phyloP scores from a whole-genome alignment of 2,329 filamentous ascomycete genomes.

The Epicoccum nigrum region DNA sequence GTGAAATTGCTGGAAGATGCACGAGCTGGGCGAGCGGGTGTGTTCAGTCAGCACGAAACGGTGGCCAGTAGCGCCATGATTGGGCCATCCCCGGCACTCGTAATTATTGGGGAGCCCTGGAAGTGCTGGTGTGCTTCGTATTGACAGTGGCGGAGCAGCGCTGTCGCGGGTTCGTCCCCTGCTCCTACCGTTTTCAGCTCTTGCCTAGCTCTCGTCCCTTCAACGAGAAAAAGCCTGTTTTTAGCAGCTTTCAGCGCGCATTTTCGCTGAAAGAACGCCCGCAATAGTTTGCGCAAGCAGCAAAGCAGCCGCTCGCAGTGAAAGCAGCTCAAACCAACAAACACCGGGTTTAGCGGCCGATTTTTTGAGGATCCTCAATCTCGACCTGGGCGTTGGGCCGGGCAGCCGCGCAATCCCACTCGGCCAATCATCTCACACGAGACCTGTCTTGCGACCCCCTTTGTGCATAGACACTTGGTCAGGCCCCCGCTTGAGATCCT shows the following conservation, averaged over 20 bases:
- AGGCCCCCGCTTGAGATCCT: slow-evolving; percentile 28
- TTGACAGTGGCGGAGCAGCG: slow-evolving; percentile 36
- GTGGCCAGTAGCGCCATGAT: slow-evolving; percentile 2
- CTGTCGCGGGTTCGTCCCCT: slow-evolving; percentile 12
- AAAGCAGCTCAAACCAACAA: not conserved
- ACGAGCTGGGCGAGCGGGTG: slow-evolving; percentile 13
- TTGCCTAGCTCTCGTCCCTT: not conserved
- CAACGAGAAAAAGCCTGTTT: slow-evolving; percentile 15
- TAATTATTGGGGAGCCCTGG: slow-evolving; percentile 19
- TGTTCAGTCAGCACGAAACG: slow-evolving; percentile 7
- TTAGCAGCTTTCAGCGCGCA: slow-evolving; percentile 13
- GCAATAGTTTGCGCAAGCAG: slow-evolving; percentile 4
- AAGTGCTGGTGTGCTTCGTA: slow-evolving; percentile 17
- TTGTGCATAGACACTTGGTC: slow-evolving; percentile 28
- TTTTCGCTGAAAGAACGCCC: slow-evolving; percentile 6
- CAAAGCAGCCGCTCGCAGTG: slow-evolving; percentile 7
- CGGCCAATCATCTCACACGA: slow-evolving; percentile 29
- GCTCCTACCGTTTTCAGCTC: slow-evolving; percentile 23
- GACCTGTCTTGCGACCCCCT: slow-evolving; percentile 43
- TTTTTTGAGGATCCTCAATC: slow-evolving; percentile 13
- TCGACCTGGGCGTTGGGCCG: slow-evolving; percentile 20
- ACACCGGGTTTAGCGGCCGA: slow-evolving; percentile 7
- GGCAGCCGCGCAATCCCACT: slow-evolving; percentile 16
- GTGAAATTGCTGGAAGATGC: slow-evolving; percentile 12
- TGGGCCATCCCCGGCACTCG: not conserved